phyloP scores from a whole-genome alignment of 768 basidiomycete species.

The Candolleomyces aberdarensis region DNA sequence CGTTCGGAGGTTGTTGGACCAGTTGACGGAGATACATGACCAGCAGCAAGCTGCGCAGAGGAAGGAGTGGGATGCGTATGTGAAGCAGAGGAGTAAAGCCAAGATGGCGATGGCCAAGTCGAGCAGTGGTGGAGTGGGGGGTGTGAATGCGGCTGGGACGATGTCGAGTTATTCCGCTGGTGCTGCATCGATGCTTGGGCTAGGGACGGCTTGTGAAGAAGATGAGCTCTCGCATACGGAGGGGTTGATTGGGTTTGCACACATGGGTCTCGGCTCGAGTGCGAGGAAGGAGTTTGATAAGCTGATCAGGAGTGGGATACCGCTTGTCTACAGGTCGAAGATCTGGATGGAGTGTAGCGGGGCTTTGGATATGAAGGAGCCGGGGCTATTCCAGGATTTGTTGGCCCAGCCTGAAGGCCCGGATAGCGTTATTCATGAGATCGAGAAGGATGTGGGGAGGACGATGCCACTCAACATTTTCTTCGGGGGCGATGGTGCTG shows the following conservation, averaged over 20 bases:
- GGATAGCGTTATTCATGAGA: conserved; percentile 65
- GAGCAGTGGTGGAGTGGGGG: conserved; percentile 13
- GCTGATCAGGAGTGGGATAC: conserved; percentile 83
- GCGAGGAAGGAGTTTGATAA: conserved; percentile 72
- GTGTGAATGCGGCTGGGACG: conserved; percentile 21
- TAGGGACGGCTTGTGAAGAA: conserved; percentile 58
- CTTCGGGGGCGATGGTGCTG: conserved; percentile 95
- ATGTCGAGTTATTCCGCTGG: conserved; percentile 26
- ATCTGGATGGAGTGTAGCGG: conserved; percentile 95
- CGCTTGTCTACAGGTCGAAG: conserved; percentile 82
- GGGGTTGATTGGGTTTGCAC: conserved; percentile 87
- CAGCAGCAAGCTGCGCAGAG: conserved; percentile 63
- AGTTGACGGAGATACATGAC: conserved; percentile 83
- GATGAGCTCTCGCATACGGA: conserved; percentile 81
- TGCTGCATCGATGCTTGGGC: conserved; percentile 66
- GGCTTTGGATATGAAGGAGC: conserved; percentile 87
- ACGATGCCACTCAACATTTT: conserved; percentile 95
- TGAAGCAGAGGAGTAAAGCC: conserved; percentile 61
- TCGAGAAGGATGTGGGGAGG: conserved; percentile 93
- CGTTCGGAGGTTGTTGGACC: conserved; percentile 66
- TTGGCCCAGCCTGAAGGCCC: conserved; percentile 49
- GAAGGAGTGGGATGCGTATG: conserved; percentile 87
- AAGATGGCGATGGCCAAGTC: conserved; percentile 31
- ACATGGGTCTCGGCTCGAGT: conserved; percentile 76
- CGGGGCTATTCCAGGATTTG: conserved; percentile 85